A percentile compares a stretch with the other conserved stretches of the same genome.
Evolutionary conservation across 2,329 filamentous ascomycete genomes (phyloP).

Genomic region (Alternaria sp.): DNA sequence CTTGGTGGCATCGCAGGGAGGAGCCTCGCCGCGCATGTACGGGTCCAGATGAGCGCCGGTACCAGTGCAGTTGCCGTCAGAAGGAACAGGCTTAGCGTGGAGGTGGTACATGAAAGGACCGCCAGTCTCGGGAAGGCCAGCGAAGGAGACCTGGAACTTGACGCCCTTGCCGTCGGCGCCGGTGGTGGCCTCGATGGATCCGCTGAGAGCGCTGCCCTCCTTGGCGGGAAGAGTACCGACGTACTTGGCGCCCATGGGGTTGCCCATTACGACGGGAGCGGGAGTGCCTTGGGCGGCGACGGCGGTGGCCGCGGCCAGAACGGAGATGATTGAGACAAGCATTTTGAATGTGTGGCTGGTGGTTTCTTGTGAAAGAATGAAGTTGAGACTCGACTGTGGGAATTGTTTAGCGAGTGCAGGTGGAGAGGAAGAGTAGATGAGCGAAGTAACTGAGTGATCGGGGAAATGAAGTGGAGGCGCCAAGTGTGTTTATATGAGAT

Average conservation of each 20-base stretch:
- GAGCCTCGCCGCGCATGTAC: slow-evolving; percentile 49
- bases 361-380: slow-evolving; percentile 12
- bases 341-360: slow-evolving; percentile 33
- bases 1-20: slow-evolving; percentile 45
- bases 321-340: slow-evolving; percentile 36
- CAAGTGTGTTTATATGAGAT: slow-evolving; percentile 7
- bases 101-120: slow-evolving; percentile 57
- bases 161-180: slow-evolving; percentile 48
- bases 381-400: slow-evolving; percentile 4
- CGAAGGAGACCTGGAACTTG: slow-evolving; percentile 49
- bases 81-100: slow-evolving; percentile 51
- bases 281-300: slow-evolving; percentile 36
- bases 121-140: slow-evolving; percentile 49
- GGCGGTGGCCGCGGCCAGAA: slow-evolving; percentile 38
- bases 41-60: slow-evolving; percentile 53
- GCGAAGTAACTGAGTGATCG: background rate
- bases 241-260: slow-evolving; percentile 50
- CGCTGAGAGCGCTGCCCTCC: slow-evolving; percentile 41
- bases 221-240: slow-evolving; percentile 46
- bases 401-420: slow-evolving; percentile 16
- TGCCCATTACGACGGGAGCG: slow-evolving; percentile 46
- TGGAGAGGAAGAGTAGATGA: slow-evolving; percentile 2
- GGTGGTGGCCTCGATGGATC: slow-evolving; percentile 43
- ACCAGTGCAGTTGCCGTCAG: slow-evolving; percentile 52
- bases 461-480: slow-evolving; percentile 7